Base-by-base conservation (phyloP, 805 yeast genomes). In the Naumovozyma castellii region DNA sequence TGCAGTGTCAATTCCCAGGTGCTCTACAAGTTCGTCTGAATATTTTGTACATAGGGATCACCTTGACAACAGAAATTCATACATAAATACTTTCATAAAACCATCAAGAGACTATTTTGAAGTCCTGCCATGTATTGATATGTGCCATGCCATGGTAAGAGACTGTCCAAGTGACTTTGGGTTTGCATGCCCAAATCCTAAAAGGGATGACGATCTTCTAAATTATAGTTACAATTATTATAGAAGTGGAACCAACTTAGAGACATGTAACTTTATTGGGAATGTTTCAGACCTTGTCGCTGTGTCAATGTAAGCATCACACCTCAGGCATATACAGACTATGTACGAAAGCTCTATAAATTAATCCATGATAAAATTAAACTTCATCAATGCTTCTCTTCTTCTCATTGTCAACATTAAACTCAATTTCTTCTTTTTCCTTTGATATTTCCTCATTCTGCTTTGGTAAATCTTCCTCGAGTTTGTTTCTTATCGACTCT, bases 1-100 rank as follows among this genome's bases (percentile, higher is more conserved):
- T 62, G 71, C 94, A 0, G 85, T 86, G 3, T 68, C 86, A 0
- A 84, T 90, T 4, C 97, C 97, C 0, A 67, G 97, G 22, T 90
- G 98, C 51, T 69, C 84, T 1, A 77, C 81, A 12, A 46, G 56
- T 12, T 55, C 72, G 5, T 44, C 62, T 6, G 49, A 68, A 0
- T 73, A 73, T 5, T 78, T 72, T 55, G 57, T 60, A 16, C 42
- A 49, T 19, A 66, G 94, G 27, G 58, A 62, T 3, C 64, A 64
- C 4, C 69, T 69, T 13, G 57, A 66, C 3, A 78, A 84, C 9
- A 69, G 98, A 45, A 84, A 73, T 49, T 62, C 64, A 4, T 74
- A 72, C 45, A 68, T 90, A 31, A 72, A 77, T 47, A 61, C 64
- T 3, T 54, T 72, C 1, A 65, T 81, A 22, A 66, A 72, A 3